phyloP scores from a whole-genome alignment of 352 stramenopile species.

The Detonula confervacea region DNA sequence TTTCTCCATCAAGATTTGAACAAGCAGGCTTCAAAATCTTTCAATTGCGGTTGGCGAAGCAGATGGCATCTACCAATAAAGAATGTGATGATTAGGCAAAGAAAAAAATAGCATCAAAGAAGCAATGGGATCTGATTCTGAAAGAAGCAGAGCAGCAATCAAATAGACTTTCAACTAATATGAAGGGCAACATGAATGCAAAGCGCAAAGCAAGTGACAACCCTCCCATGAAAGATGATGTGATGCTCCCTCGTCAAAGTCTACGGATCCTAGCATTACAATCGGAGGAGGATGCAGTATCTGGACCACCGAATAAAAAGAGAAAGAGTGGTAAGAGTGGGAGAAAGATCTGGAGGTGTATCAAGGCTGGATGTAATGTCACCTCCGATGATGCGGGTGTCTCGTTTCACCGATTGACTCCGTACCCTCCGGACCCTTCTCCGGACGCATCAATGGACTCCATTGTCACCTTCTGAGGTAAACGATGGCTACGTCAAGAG shows the following conservation, averaged over 20 bases:
- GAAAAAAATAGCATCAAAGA: background rate
- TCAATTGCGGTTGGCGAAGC: slow-evolving; percentile 3
- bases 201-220: background rate
- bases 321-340: slow-evolving; percentile 5
- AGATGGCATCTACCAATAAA: slow-evolving; percentile 1
- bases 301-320: background rate
- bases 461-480: slow-evolving; percentile 4
- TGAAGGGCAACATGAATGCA: slow-evolving; percentile 5
- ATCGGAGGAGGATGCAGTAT: background rate
- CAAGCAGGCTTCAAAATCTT: slow-evolving; percentile 27
- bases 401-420: slow-evolving; percentile 12
- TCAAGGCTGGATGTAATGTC: slow-evolving; percentile 9
- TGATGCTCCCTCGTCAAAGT: background rate
- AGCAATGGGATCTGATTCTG: slow-evolving; percentile 5
- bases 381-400: background rate
- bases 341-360: background rate
- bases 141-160: slow-evolving; percentile 13
- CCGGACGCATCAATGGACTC: background rate
- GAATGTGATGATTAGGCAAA: background rate
- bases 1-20: slow-evolving; percentile 17
- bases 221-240: background rate
- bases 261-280: background rate
- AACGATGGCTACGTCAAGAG: slow-evolving; percentile 12
- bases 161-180: background rate
- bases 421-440: background rate